Percentiles rank a stretch among this genome's conserved stretches.
Evolutionary conservation across 1,139 yeast genomes (phyloP).

Genomic region (Pichia sp.): DNA sequence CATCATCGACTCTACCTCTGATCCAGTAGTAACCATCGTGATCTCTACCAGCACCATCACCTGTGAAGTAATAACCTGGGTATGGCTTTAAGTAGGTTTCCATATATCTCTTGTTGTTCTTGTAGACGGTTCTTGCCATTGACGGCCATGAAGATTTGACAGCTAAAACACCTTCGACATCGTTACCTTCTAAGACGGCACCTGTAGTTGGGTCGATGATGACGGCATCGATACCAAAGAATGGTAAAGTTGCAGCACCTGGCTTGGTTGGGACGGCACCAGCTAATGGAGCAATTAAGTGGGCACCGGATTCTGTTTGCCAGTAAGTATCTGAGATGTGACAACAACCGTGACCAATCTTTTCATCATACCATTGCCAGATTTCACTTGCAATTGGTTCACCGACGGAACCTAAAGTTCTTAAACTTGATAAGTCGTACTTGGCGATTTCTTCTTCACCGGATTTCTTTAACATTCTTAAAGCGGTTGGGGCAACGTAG

Average conservation of each 20-base stretch:
- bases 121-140: slow-evolving; percentile 96
- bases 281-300: slow-evolving; percentile 92
- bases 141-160: slow-evolving; percentile 94
- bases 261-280: slow-evolving; percentile 96
- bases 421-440: slow-evolving; percentile 85
- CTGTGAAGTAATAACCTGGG: slow-evolving; percentile 96
- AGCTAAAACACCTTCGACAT: slow-evolving; percentile 95
- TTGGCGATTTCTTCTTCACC: slow-evolving; percentile 83
- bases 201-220: slow-evolving; percentile 94
- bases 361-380: slow-evolving; percentile 98
- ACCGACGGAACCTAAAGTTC: slow-evolving; percentile 97
- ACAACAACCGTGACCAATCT: slow-evolving; percentile 87
- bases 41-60: slow-evolving; percentile 99
- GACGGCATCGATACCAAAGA: slow-evolving; percentile 89
- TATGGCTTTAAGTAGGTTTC: slow-evolving; percentile 95
- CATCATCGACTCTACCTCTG: slow-evolving; percentile 98
- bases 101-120: slow-evolving; percentile 83
- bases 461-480: slow-evolving; percentile 91
- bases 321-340: slow-evolving; percentile 94
- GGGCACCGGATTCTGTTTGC: slow-evolving; percentile 99
- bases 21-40: slow-evolving; percentile 98
- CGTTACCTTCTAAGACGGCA: slow-evolving; percentile 78
- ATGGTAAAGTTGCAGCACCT: slow-evolving; percentile 95
- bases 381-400: slow-evolving; percentile 98
- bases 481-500: slow-evolving; percentile 98